Conservation (phyloP, 306 rosid genomes). For the Oxytropis ochrocephala region DNA sequence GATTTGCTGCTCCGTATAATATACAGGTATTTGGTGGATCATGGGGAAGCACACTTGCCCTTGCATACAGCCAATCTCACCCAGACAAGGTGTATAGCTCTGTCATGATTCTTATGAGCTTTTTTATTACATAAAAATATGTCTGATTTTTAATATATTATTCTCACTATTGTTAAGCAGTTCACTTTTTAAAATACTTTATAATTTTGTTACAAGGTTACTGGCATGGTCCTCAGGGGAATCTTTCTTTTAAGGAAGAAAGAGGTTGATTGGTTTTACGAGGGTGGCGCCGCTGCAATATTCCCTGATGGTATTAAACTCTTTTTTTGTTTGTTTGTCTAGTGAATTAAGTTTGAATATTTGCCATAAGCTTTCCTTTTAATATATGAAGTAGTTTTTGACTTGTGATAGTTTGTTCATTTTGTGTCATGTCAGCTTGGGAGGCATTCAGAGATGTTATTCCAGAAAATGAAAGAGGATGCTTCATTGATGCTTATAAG, state of each 20-base stretch:
- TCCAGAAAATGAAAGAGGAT: slow-evolving; percentile 72
- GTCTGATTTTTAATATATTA: background rate
- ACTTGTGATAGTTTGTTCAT: slow-evolving; percentile 15
- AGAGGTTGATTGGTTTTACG: slow-evolving; percentile 98
- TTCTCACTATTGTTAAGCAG: background rate
- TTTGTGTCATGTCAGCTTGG: slow-evolving; percentile 58
- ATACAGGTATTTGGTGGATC: slow-evolving; percentile 93
- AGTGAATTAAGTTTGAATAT: background rate
- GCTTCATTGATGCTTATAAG: slow-evolving; percentile 67
- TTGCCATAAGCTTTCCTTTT: slow-evolving; percentile 2
- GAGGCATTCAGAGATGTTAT: slow-evolving; percentile 87
- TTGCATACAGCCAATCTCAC: slow-evolving; percentile 89
- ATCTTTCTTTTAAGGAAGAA: slow-evolving; percentile 86
- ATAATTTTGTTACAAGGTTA: slow-evolving; percentile 57
- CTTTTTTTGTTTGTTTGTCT: slow-evolving; percentile 10
- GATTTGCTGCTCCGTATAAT: slow-evolving; percentile 20
- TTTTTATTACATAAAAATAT: background rate
- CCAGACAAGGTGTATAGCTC: slow-evolving; percentile 65
- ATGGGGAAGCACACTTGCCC: slow-evolving; percentile 96
- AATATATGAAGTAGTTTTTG: background rate
- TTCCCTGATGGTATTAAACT: slow-evolving; percentile 70
- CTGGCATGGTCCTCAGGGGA: slow-evolving; percentile 83
- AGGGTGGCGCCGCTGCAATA: slow-evolving; percentile 95
- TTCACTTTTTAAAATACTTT: slow-evolving; percentile 6
- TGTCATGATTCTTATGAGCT: slow-evolving; percentile 9